Evolutionary conservation across 2,329 filamentous ascomycete species (phyloP), one percentile per base, ranked within the genome.

Genomic region (Aspergillus unguis): DNA sequence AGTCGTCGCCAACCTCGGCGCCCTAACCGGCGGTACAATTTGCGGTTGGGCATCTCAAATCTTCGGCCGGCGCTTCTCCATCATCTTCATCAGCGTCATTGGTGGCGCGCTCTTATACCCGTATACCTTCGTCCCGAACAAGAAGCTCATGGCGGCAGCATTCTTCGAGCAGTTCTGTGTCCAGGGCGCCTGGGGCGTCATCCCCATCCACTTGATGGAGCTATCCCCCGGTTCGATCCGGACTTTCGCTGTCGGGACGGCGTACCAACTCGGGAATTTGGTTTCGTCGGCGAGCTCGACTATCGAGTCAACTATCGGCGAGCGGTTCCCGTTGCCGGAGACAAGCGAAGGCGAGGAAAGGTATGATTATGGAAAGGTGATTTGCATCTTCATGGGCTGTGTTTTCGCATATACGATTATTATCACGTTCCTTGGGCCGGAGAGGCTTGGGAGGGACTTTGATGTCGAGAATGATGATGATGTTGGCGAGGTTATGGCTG

Each of bases 301-400:
- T 7, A 92, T 92, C 61, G 86, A 92, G 68, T 80, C 86, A 1
- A 86, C 82, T 0, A 84, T 91, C 35, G 88, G 88, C 33, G 86
- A 91, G 70, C 75, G 77, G 1, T 94, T 90, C 68, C 88, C 88
- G 0, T 77, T 95, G 3, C 77, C 84, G 0, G 74, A 81, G 0
- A 80, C 79, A 1, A 68, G 77, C 17, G 66, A 71, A 1, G 78
- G 74, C 0, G 68, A 72, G 31, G 69, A 72, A 43, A 76, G 86
- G 3, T 90, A 86, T 68, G 75, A 89, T 54, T 95, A 95, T 61
- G 90, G 89, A 36, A 85, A 85, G 61, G 90, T 95, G 7, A 92
- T 95, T 58, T 90, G 86, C 65, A 94, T 95, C 65, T 95, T 96
- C 72, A 91, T 96, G 87, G 91, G 80, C 1, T 90, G 86, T 60